A percentile compares a stretch with the other conserved stretches of the same genome.
Evolutionary conservation across 1,284 basidiomycete genomes (phyloP).

Genomic region (Mrakiaceae sp.): DNA sequence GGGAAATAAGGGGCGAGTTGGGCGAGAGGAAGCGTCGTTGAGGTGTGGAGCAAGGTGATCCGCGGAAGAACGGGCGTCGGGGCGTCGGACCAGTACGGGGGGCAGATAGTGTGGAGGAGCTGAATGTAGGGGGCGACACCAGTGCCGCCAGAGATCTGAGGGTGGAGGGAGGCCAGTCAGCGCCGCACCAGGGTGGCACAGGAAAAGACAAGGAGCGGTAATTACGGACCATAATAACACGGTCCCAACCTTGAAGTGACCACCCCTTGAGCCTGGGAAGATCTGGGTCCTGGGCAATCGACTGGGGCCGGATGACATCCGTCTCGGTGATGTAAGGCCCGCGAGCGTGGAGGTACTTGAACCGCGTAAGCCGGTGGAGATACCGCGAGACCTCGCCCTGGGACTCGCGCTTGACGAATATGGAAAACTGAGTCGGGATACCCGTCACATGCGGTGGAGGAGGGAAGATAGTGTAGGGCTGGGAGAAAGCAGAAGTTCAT

Average conservation of each 20-base stretch:
- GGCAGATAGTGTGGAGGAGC: slow-evolving; percentile 16
- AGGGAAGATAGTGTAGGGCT: slow-evolving; percentile 19
- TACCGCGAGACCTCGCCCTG: slow-evolving; percentile 12
- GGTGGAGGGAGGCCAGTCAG: background rate
- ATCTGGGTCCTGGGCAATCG: background rate
- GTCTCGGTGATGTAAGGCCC: slow-evolving; percentile 10
- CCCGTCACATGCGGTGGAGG: slow-evolving; percentile 14
- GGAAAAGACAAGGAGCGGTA: background rate
- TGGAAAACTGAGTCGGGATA: slow-evolving; percentile 10
- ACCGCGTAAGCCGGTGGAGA: slow-evolving; percentile 12
- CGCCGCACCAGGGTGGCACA: background rate
- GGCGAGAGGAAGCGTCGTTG: slow-evolving; percentile 5
- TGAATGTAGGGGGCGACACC: slow-evolving; percentile 21
- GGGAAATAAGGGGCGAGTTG: slow-evolving; percentile 9
- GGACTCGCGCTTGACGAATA: slow-evolving; percentile 15
- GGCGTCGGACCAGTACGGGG: background rate
- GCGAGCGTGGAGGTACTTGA: slow-evolving; percentile 13
- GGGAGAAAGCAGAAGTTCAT: background rate
- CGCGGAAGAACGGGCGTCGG: slow-evolving; percentile 16
- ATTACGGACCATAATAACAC: slow-evolving; percentile 14
- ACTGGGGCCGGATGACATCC: slow-evolving; percentile 3
- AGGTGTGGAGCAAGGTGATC: slow-evolving; percentile 14
- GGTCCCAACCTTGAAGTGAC: slow-evolving; percentile 12
- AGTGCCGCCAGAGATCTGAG: slow-evolving; percentile 22
- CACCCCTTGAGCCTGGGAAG: slow-evolving; percentile 8